phyloP scores from a whole-genome alignment of 2,329 filamentous ascomycete species.

The Phoma sp. region DNA sequence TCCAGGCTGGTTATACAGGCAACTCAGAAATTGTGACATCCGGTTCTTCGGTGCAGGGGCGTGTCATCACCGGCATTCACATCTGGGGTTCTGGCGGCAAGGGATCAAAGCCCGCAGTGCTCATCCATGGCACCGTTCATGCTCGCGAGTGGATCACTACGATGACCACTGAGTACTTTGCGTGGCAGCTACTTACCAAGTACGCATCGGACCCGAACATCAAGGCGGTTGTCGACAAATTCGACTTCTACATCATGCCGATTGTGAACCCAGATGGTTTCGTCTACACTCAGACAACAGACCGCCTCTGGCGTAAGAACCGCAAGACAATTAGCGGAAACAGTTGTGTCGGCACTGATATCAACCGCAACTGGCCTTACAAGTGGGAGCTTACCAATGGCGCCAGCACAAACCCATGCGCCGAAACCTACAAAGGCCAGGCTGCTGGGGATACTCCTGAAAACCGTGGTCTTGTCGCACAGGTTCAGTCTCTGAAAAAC shows the following conservation, averaged over 20 bases:
- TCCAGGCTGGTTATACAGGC: conserved; percentile 40
- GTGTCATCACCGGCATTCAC: conserved; percentile 45
- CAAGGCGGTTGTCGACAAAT: conserved; percentile 45
- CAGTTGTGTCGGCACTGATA: conserved; percentile 46
- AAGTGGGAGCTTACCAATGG: conserved; percentile 45
- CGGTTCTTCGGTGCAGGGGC: conserved; percentile 42
- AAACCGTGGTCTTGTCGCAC: conserved; percentile 51
- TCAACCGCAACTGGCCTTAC: conserved; percentile 50
- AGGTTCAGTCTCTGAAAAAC: conserved; percentile 49
- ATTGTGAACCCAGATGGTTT: conserved; percentile 40
- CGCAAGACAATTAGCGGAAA: conserved; percentile 41
- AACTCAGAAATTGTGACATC: conserved; percentile 44
- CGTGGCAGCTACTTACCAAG: conserved; percentile 46
- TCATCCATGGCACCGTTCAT: conserved; percentile 46
- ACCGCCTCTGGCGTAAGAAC: conserved; percentile 51
- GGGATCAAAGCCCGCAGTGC: conserved; percentile 44
- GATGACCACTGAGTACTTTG: conserved; percentile 32
- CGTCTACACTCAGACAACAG: conserved; percentile 47
- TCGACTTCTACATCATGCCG: conserved; percentile 44
- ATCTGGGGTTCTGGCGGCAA: conserved; percentile 48
- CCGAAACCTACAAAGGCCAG: conserved; percentile 46
- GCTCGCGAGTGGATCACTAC: conserved; percentile 47
- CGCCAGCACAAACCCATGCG: conserved; percentile 47
- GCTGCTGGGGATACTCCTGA: conserved; percentile 44
- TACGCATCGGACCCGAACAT: conserved; percentile 41